These are phyloP conservation scores for Nannochloris sp. DNA, from an alignment of 139 green algal species.

Conservation along the genomic window DNA sequence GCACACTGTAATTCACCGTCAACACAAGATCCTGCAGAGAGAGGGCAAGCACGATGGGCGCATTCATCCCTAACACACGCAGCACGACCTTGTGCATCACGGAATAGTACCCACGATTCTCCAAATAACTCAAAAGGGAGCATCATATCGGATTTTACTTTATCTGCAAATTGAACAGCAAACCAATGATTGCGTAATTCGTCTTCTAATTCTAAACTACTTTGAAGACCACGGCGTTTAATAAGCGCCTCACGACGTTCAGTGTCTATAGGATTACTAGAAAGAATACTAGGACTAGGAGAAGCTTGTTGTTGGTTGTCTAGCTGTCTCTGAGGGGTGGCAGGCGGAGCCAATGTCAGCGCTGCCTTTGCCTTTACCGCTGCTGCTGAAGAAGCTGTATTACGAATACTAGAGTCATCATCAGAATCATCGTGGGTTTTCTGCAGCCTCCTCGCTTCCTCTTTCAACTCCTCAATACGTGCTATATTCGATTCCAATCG, in stretches of 20 bases:
- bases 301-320: background rate
- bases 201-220: conserved; percentile 25
- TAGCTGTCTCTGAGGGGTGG: background rate
- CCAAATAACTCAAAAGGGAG: conserved; percentile 87
- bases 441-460: conserved; percentile 37
- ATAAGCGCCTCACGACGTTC: background rate
- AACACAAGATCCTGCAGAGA: conserved; percentile 75
- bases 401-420: background rate
- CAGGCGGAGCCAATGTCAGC: background rate
- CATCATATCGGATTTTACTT: conserved; percentile 14
- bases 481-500: conserved; percentile 63
- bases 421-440: background rate
- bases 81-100: conserved; percentile 29
- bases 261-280: background rate
- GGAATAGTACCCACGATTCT: conserved; percentile 95
- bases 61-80: conserved; percentile 70
- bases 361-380: background rate
- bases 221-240: conserved; percentile 13
- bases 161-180: conserved; percentile 20
- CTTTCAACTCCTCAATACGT: conserved; percentile 64
- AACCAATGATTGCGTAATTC: conserved; percentile 38
- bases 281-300: background rate
- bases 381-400: background rate
- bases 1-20: conserved; percentile 66
- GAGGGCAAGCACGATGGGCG: conserved; percentile 90